These are phyloP conservation scores for Spirogloea muscicola DNA, from an alignment of 139 green algal species.

Conservation along the genomic window DNA sequence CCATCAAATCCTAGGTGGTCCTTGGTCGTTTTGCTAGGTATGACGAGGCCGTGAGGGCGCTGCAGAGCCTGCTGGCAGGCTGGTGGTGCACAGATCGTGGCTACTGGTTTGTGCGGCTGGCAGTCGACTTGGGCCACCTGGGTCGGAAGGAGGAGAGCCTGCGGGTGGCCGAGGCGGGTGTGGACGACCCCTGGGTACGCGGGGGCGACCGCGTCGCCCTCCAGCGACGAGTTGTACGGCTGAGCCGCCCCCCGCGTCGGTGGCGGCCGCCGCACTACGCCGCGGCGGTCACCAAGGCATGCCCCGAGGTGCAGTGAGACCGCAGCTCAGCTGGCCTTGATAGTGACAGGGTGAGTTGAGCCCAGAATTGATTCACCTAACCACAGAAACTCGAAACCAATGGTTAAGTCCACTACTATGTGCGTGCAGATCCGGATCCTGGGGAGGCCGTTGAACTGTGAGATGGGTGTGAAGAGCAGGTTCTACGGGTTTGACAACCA, in stretches of 20 bases:
- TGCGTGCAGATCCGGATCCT: slow-evolving; percentile 22
- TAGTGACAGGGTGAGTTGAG: too few species aligned
- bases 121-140: slow-evolving; percentile 1
- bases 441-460: slow-evolving; percentile 32
- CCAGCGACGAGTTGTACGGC: slow-evolving; percentile 12
- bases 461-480: slow-evolving; percentile 25
- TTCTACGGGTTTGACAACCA: slow-evolving; percentile 31
- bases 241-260: not conserved
- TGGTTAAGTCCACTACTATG: too few species aligned
- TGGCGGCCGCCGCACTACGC: slow-evolving; percentile 14
- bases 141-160: slow-evolving; percentile 11
- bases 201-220: slow-evolving; percentile 24
- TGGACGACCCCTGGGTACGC: not conserved
- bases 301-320: too few species aligned
- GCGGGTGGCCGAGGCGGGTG: slow-evolving; percentile 9
- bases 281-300: too few species aligned
- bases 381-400: too few species aligned
- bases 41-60: not conserved
- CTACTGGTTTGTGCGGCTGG: not conserved
- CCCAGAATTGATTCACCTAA: too few species aligned
- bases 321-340: too few species aligned
- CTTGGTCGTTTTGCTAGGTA: too few species aligned
- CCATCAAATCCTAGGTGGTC: too few species aligned
- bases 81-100: not conserved
- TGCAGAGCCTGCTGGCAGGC: not conserved